Base-by-base conservation (phyloP, 2,329 filamentous ascomycete species). In the Malbranchea zuffiana region DNA sequence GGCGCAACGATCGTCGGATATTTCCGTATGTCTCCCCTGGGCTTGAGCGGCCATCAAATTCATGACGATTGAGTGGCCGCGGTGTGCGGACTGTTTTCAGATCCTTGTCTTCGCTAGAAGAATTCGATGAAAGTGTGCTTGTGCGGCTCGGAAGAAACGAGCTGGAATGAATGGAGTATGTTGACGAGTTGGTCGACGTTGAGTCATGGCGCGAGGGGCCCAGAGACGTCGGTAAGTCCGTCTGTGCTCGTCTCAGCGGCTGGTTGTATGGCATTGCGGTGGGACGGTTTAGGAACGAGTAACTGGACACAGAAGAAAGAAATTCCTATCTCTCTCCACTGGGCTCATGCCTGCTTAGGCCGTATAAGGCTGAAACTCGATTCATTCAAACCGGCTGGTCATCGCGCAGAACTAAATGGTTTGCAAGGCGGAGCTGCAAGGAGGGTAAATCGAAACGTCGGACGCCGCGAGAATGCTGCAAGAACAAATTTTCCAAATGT, bases 1-100 rank as follows among this genome's bases (percentile, higher is more conserved):
- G 82, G 32, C 84, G 76, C 42, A 93, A 66, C 15, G 83, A 86
- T 52, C 82, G 80, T 36, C 85, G 79, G 42, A 81, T 72, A 47
- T 71, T 79, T 47, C 74, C 75, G 53, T 85, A 87, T 44, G 79
- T 68, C 48, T 74, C 76, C 21, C 76, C 74, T n/a, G 74, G 67
- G 43, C 62, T 71, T 23, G 53, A 42, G 42, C 47, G 26, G 19
- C 88, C 83, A 32, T 70, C 68, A 33, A 56, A 48, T 35, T 57
- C 53, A 19, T n/a, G n/a, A n/a, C 24, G 10, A 21, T 39, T 39
- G 29, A 23, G 29, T 4, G 17, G 24, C 10, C 30, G 29, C 3
- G 36, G 23, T 13, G 24, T 21, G 18, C 36, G 23, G 15, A 17
- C 25, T 39, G 23, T n/a, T 21, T 33, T 39, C 8, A 28, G 12